Conservation (phyloP, 768 basidiomycete species). For the Tulasnella sp. region DNA sequence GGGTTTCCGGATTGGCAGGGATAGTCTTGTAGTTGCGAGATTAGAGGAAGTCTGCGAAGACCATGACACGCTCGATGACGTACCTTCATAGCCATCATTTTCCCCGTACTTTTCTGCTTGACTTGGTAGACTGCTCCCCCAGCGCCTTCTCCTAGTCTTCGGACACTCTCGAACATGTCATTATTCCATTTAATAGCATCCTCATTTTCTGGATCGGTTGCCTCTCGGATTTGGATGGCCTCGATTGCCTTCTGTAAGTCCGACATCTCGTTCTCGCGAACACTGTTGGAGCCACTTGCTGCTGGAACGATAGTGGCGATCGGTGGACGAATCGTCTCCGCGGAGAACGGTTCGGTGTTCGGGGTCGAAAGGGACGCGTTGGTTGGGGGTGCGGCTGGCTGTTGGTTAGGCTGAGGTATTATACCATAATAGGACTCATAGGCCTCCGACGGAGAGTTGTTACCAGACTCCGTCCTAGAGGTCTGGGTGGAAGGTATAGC, state of each 20-base stretch:
- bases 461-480: neutral
- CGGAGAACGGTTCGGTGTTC: constrained; percentile 1
- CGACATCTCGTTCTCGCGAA: neutral
- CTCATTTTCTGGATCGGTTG: constrained; percentile 5
- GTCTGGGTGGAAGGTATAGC: neutral
- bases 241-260: constrained; percentile 12
- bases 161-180: constrained; percentile 53
- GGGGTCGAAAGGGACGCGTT: neutral
- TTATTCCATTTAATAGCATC: constrained; percentile 23
- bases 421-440: constrained; percentile 10
- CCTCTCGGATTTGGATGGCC: constrained; percentile 1
- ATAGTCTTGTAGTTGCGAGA: constrained; percentile 39
- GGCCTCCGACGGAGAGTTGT: neutral
- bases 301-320: constrained; percentile 1
- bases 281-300: neutral
- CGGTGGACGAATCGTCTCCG: constrained; percentile 2
- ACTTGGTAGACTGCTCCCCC: constrained; percentile 96
- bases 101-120: constrained; percentile 62
- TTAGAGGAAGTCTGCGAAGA: neutral
- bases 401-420: neutral
- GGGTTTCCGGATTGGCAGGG: constrained; percentile 73
- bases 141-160: constrained; percentile 84
- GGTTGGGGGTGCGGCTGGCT: neutral
- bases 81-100: constrained; percentile 81
- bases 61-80: constrained; percentile 9